Evolutionary conservation across 2,329 filamentous ascomycete species (phyloP), one percentile per base, ranked within the genome.

Genomic region (Diaporthe sp.): DNA sequence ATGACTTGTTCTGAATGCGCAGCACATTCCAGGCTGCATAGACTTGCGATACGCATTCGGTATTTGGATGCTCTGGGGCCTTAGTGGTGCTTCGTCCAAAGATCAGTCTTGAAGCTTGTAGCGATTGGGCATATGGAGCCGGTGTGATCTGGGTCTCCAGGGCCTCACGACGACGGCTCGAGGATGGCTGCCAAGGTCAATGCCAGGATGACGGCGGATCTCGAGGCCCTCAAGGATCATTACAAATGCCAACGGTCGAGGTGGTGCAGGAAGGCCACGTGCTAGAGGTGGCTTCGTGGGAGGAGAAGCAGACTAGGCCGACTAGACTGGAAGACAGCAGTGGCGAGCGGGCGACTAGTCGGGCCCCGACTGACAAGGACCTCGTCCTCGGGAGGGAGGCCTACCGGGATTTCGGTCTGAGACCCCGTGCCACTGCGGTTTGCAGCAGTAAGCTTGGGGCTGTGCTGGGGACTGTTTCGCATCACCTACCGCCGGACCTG

Each of bases 381-480:
- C 47, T 55, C n/a, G 47, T 15, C 49, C 17, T 70, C 65, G 49
- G 65, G 65, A 70, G 65, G 65, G 65, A 55, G 65, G 65, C 65
- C 65, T 55, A 55, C 65, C 65, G 65, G 65, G 65, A 70, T 53
- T 39, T 70, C 65, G 65, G 34, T 42, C 65, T 70, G n/a, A 70
- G 65, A 42, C 47, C 47, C 65, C 34, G 65, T 53, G 65, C 65
- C 47, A 68, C 65, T 68, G 47, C 8, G 65, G 65, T 68, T 39
- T 53, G 9, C 65, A 70, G 65, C 65, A 70, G 65, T 55, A 42
- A 70, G 65, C 65, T 55, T 55, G 65, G 47, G 65, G 65, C 65
- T 70, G 65, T 70, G 65, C 65, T 55, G 49, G 65, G n/a, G 34
- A 42, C 34, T 70, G 49, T 70, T 70, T 70, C 65, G 65, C 65